Evolutionary conservation across 2,329 filamentous ascomycete species (phyloP), one percentile per base, ranked within the genome.

Genomic region (Neofusicoccum ribis): DNA sequence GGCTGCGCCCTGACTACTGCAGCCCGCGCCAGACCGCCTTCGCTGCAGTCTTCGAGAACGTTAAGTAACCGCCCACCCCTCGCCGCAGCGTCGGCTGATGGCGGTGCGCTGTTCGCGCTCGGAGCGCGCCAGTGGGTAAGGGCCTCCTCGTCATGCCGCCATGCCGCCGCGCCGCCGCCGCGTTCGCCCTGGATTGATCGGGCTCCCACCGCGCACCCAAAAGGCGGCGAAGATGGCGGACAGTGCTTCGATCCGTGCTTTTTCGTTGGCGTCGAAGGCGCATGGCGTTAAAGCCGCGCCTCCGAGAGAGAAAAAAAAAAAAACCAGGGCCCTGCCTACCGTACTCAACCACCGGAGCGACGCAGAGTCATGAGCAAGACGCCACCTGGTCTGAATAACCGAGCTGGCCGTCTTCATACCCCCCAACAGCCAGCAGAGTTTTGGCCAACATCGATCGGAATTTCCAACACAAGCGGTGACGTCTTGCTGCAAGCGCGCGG

Each of bases 191-290:
- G 47, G 6, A 17, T 20, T 27, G 12, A 31, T 31, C 27, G 27
- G 27, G 27, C 27, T 31, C 27, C 27, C 27, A 31, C 1, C 27
- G 27, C 27, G 27, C 5, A 7, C 27, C 27, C 7, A 31, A 31
- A 31, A 31, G 5, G 27, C 27, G 27, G 27, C 27, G 27, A 31
- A 43, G 56, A 43, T 43, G 56, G 27, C 43, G 54, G 41, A 34
- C 54, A 44, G 43, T 44, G 56, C 56, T 47, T 49, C 56, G 27
- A 47, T 60, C 56, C 56, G 56, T 60, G 56, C 56, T 47, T 15
- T 27, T 17, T 47, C 12, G 31, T n/a, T 31, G 17, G 37, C 23
- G n/a, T 60, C 41, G 31, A 39, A 34, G 54, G 17, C 50, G 51
- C 51, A 34, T 17, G 36, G 41, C 36, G n/a, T 44, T 44, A 34